Evolutionary conservation across 169 alveolate species (phyloP).

Genomic region (Eimeria maxima): DNA sequence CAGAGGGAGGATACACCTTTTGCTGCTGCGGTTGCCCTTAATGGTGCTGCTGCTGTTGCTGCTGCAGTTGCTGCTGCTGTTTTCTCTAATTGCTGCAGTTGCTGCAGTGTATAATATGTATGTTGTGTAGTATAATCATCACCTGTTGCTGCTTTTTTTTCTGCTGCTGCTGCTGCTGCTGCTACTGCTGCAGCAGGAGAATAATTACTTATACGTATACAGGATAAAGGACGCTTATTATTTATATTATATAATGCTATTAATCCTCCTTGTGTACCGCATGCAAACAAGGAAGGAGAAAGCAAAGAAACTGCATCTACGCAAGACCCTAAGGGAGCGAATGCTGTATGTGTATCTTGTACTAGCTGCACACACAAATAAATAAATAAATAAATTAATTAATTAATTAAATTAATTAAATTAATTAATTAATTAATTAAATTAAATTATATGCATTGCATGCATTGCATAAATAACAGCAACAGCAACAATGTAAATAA

Average conservation of each 20-base stretch:
- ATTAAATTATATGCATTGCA: too few species aligned
- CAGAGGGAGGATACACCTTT: conserved; percentile 58
- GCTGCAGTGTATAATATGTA: background rate
- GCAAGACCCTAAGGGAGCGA: conserved; percentile 63
- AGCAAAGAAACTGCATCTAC: conserved; percentile 37
- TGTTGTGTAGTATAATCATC: background rate
- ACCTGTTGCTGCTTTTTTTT: background rate
- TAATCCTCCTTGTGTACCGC: conserved; percentile 73
- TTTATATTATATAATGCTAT: conserved; percentile 41
- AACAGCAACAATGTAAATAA: background rate
- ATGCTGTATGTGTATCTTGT: conserved; percentile 70
- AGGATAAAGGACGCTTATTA: conserved; percentile 38
- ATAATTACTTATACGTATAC: background rate
- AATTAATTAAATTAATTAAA: too few species aligned
- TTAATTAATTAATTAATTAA: too few species aligned
- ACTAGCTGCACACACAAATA: conserved; percentile 37
- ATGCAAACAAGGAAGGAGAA: conserved; percentile 64
- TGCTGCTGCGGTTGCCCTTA: conserved; percentile 42
- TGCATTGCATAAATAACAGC: background rate
- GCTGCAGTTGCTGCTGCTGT: too few species aligned
- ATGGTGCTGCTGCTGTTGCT: background rate
- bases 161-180: background rate
- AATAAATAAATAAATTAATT: too few species aligned
- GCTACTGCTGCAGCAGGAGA: background rate
- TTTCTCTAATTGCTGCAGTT: background rate